A percentile compares a stretch with the other conserved stretches of the same genome.
These are phyloP conservation scores for Anisodus acutangulus DNA, from an alignment of 257 asterid genomes.

Conservation along the genomic window DNA sequence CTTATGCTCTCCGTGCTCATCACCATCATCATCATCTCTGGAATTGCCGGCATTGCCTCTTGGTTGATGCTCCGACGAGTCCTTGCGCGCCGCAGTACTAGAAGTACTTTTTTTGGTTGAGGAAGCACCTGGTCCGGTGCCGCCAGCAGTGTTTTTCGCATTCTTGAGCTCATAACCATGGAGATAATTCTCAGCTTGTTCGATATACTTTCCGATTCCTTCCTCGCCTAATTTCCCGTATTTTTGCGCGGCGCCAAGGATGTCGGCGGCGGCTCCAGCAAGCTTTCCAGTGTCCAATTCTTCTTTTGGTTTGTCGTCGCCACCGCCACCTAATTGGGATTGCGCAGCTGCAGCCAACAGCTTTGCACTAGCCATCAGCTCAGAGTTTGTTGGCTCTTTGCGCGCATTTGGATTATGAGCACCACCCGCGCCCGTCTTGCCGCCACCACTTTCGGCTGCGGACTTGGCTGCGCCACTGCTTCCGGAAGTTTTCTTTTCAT, in stretches of 20 bases:
- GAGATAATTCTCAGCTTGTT: conserved; percentile 46
- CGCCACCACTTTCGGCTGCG: neutral
- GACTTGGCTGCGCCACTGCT: neutral
- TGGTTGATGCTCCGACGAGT: conserved; percentile 11
- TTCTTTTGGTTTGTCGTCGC: neutral
- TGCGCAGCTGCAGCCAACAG: conserved; percentile 41
- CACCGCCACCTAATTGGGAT: conserved; percentile 7
- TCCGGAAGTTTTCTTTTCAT: neutral
- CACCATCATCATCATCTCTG: conserved; percentile 9
- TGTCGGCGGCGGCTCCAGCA: conserved; percentile 48
- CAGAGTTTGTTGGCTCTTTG: conserved; percentile 33
- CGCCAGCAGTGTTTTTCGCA: conserved; percentile 17
- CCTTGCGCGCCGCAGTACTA: neutral
- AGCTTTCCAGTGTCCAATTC: conserved; percentile 40
- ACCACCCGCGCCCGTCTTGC: neutral
- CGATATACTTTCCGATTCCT: conserved; percentile 39
- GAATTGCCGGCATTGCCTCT: neutral
- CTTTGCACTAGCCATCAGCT: conserved; percentile 45
- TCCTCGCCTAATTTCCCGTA: conserved; percentile 46
- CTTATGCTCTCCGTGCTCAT: conserved; percentile 17
- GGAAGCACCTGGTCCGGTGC: neutral
- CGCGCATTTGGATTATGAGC: neutral
- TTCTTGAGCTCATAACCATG: conserved; percentile 34
- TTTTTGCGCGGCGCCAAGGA: conserved; percentile 42
- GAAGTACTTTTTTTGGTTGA: neutral